These are phyloP conservation scores for Daldinia eschscholtzii DNA, from an alignment of 2,329 filamentous ascomycete species.

Conservation along the genomic window DNA sequence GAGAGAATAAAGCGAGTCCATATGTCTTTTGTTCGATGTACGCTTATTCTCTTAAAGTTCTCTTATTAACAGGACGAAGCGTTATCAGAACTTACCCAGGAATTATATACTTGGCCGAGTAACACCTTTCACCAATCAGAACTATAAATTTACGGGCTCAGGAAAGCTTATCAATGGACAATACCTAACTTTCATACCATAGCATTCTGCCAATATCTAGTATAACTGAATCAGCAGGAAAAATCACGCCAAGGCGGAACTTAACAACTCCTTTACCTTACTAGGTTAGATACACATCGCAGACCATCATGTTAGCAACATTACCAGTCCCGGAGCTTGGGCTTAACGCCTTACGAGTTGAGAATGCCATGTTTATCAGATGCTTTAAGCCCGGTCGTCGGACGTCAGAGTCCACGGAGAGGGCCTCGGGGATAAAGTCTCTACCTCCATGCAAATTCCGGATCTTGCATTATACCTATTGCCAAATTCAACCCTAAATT, in stretches of 20 bases:
- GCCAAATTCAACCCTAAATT: not conserved
- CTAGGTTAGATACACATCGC: not conserved
- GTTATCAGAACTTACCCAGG: not conserved
- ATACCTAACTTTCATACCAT: not conserved
- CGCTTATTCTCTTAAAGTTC: no score
- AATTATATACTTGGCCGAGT: not conserved
- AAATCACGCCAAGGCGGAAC: not conserved
- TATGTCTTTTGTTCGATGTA: no score
- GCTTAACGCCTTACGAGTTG: not conserved
- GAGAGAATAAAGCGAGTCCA: not conserved
- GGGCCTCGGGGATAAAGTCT: conserved; percentile 6
- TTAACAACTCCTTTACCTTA: not conserved
- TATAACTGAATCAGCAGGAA: not conserved
- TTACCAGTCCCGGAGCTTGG: not conserved
- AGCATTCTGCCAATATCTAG: not conserved
- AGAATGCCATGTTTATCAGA: conserved; percentile 2
- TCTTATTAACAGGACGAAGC: not conserved
- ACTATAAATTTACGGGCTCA: not conserved
- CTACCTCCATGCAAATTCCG: conserved; percentile 19
- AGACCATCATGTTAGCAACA: not conserved
- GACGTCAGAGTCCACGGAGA: not conserved
- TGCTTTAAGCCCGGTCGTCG: not conserved
- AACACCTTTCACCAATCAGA: not conserved
- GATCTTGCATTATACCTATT: conserved; percentile 7
- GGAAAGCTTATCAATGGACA: not conserved